Base-by-base conservation (phyloP, 2,329 filamentous ascomycete species). In the Trichophyton equinum region DNA sequence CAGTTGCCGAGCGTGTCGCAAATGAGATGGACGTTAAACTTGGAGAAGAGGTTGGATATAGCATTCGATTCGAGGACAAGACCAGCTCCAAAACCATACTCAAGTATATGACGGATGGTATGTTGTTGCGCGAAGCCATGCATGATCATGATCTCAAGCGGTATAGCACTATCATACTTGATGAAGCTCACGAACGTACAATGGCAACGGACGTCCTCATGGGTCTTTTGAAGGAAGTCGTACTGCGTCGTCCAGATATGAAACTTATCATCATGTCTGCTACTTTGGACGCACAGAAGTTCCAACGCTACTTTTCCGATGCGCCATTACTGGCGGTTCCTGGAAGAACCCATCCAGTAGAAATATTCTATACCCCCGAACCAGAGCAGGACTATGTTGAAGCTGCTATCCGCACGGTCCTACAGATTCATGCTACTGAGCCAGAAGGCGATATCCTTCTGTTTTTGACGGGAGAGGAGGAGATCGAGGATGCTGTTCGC, bases 21-120 rank as follows among this genome's bases (percentile, higher is more conserved):
- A 85, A 96, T 71, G 94, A 99, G 77, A 87, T 99, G 81, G 94
- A 97, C 71, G 92, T 96, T 66, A 85, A 82, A 62, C 82, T 99
- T 27, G 94, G 94, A 62, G 85, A 96, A 67, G 92, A 97, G 76
- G 91, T 99, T 60, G 94, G 94, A 75, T 99, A 97, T 79, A 97
- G 89, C 74, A 97, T 99, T 73, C 90, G 94, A 80, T 99, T 99
- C 75, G 95, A 99, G 76, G 94, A 99, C 74, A 88, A 85, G 78
- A 97, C 94, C 0, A 83, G 88, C 58, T 84, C 85, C 62, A 91
- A 89, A 74, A 99, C 94, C 1, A 84, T 95, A 63, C 83, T 99
- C 72, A 99, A 99, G 79, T 99, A 99, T 80, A 99, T 99, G 94
- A 99, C 95, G 51, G 94, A 99, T 71, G 95, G 95, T 83, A 97